These are phyloP conservation scores for Vigna nakashimae DNA, from an alignment of 306 rosid genomes.

Conservation along the genomic window DNA sequence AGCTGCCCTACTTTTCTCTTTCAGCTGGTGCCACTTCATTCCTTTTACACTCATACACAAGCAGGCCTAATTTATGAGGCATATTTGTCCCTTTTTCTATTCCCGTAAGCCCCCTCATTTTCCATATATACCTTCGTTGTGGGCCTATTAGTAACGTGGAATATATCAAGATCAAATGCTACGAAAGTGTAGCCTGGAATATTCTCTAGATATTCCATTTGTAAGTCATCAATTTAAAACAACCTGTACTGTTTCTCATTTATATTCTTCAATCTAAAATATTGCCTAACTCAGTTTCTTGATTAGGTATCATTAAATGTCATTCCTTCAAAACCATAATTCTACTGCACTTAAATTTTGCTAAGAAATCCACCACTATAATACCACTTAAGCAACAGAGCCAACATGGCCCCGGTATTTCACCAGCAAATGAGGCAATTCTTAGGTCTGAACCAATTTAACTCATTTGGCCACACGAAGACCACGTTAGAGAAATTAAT, in stretches of 20 bases:
- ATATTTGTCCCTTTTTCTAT: no score
- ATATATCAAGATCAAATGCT: slow-evolving; percentile 23
- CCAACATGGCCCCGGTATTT: neutral
- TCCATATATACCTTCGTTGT: neutral
- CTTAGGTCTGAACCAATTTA: slow-evolving; percentile 2
- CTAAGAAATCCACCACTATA: slow-evolving; percentile 22
- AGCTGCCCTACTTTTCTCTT: no score
- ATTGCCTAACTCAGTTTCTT: neutral
- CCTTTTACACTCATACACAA: no score
- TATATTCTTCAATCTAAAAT: slow-evolving; percentile 11
- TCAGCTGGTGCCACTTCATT: no score
- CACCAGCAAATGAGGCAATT: neutral
- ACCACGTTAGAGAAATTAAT: slow-evolving; percentile 28
- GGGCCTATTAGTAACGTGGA: neutral
- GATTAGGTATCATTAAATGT: slow-evolving; percentile 4
- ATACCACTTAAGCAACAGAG: slow-evolving; percentile 9
- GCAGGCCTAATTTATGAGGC: no score
- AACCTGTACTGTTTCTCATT: neutral
- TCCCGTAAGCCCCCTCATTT: no score
- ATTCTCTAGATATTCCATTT: neutral
- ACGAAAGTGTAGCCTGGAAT: slow-evolving; percentile 7
- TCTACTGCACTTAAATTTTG: neutral
- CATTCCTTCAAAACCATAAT: slow-evolving; percentile 28
- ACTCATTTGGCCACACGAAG: slow-evolving; percentile 31
- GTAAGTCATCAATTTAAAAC: slow-evolving; percentile 13